These are phyloP conservation scores for Hypoxylon perforatum DNA, from an alignment of 495 filamentous ascomycete species.

Conservation along the genomic window DNA sequence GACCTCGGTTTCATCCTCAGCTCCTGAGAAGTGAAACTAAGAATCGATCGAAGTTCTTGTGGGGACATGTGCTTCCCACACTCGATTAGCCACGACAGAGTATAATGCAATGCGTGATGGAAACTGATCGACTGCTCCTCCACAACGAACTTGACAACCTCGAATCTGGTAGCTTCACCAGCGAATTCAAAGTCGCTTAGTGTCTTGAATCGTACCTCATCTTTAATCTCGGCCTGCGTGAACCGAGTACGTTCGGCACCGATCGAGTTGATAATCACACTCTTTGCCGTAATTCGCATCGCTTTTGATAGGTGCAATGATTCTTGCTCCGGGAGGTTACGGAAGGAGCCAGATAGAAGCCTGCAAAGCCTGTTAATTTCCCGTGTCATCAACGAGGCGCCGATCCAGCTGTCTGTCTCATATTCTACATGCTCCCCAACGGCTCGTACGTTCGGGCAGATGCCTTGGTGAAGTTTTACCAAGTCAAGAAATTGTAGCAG, in stretches of 20 bases:
- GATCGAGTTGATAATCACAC: conserved; percentile 83
- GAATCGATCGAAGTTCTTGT: conserved; percentile 70
- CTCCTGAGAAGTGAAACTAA: conserved; percentile 71
- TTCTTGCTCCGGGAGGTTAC: conserved; percentile 68
- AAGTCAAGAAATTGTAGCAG: conserved; percentile 94
- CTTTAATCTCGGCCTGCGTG: conserved; percentile 86
- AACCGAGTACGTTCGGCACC: conserved; percentile 91
- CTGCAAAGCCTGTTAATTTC: conserved; percentile 93
- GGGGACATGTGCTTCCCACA: conserved; percentile 80
- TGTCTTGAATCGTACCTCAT: conserved; percentile 80
- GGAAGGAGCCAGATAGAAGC: conserved; percentile 88
- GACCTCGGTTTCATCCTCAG: conserved; percentile 65
- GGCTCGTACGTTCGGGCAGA: conserved; percentile 92
- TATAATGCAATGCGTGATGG: conserved; percentile 97
- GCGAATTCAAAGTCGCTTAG: conserved; percentile 86
- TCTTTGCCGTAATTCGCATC: conserved; percentile 79
- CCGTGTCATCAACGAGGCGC: conserved; percentile 89
- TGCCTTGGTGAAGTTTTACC: conserved; percentile 94
- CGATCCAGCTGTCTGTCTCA: conserved; percentile 98
- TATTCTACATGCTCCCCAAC: conserved; percentile 97
- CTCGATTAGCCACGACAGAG: conserved; percentile 96
- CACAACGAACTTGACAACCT: conserved; percentile 86
- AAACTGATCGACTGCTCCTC: conserved; percentile 94
- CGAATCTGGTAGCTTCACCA: conserved; percentile 62
- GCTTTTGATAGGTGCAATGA: conserved; percentile 73